phyloP scores from a whole-genome alignment of 2,329 filamentous ascomycete genomes.

The Ophiostoma sp. region DNA sequence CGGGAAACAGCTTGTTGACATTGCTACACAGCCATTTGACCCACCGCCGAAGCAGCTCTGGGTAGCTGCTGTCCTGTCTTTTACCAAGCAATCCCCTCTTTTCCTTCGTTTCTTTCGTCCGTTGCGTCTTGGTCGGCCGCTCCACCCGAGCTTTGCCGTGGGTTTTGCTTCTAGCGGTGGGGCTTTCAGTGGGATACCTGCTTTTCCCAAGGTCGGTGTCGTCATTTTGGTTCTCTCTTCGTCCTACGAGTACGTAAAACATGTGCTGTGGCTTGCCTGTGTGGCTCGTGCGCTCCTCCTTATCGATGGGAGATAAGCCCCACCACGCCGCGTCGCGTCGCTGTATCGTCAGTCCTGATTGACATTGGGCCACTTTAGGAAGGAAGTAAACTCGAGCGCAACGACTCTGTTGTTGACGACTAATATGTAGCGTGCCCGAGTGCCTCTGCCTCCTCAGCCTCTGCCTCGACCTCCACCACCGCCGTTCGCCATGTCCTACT shows the following conservation, averaged over 20 bases:
- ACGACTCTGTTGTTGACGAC: background rate
- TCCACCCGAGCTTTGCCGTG: slow-evolving; percentile 24
- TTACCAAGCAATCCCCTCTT: slow-evolving; percentile 14
- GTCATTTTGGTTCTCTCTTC: slow-evolving; percentile 12
- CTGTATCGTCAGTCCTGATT: background rate
- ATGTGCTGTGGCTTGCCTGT: slow-evolving; percentile 14
- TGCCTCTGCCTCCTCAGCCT: background rate
- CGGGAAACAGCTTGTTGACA: background rate
- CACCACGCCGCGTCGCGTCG: slow-evolving; percentile 18
- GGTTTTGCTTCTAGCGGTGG: background rate
- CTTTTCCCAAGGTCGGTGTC: slow-evolving; percentile 12
- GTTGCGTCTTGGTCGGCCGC: slow-evolving; percentile 2
- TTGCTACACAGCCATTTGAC: background rate
- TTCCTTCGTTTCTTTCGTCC: background rate
- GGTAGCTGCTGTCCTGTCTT: background rate
- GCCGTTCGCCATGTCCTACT: slow-evolving; percentile 63
- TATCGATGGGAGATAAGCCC: background rate
- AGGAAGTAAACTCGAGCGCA: background rate
- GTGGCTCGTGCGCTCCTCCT: background rate
- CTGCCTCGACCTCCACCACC: background rate
- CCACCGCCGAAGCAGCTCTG: background rate
- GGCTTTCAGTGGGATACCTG: background rate
- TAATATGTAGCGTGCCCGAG: background rate
- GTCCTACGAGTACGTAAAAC: too few species aligned
- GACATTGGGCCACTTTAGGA: background rate